Base-by-base conservation (phyloP, 805 yeast species). In the Yarrowia bubula region DNA sequence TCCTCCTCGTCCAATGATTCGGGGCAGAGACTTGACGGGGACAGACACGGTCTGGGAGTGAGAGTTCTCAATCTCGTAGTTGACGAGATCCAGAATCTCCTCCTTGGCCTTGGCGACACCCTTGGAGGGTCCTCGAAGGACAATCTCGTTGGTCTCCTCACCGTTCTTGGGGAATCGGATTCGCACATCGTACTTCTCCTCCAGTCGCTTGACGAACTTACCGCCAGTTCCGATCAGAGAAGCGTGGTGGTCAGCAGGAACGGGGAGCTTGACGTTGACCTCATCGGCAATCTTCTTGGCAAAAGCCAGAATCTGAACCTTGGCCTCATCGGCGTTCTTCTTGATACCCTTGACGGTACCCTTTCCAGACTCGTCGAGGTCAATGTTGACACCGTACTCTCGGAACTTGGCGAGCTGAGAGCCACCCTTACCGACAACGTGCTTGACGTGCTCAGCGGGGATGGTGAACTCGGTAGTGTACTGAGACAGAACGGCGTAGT, bases 401-500 rank as follows among this genome's bases (percentile, higher is more conserved):
- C 88, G 82, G 67, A 91, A 75, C 58, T 83, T 79, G 70, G 84
- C 83, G 72, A 95, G 77, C 73, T 86, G 85, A 47, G 90, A 78
- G 65, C 99, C 99, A 67, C 85, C 89, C 74, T 88, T 89, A 70
- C 99, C 99, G 75, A 95, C 91, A 64, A 96, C 80, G 76, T 95
- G 86, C 33, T 95, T 83, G 67, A 93, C 78, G 55, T 85, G 83
- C 61, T 80, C 77, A 1, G 85, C 76, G 68, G 97, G 96, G 73
- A 91, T 86, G 35, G 79, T 80, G 63, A 87, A 73, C 43, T 77
- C 76, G 17, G 83, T 77, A 15, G 82, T 72, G 70, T 77, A 81
- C 48, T 80, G 78, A 65, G 79, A 75, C 39, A 79, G 76, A 44
- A 80, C 81, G 66, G 79, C 82, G 70, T 78, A 78, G 70, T 83